A percentile compares a stretch with the other conserved stretches of the same genome.
Conservation (phyloP, 1,284 basidiomycete species). For the Ceratorhiza oryzae-sativae region DNA sequence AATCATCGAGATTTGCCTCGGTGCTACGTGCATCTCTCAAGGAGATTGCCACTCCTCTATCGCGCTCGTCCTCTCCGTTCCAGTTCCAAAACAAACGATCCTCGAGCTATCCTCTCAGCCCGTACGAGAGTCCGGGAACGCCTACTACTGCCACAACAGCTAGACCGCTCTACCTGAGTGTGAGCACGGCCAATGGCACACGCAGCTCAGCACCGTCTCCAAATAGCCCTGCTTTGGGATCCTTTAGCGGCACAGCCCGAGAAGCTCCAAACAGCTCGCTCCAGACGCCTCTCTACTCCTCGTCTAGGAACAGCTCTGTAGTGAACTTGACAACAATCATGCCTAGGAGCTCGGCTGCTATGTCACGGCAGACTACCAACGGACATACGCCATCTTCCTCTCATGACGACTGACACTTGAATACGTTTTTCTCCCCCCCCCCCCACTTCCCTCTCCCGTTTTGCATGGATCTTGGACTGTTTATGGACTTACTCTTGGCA, state of each 20-base stretch:
- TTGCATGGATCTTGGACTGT: neutral
- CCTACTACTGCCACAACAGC: constrained; percentile 17
- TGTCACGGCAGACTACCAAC: constrained; percentile 20
- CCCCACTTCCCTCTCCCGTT: neutral
- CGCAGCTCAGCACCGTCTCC: constrained; percentile 35
- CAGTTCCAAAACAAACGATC: constrained; percentile 33
- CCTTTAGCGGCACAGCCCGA: neutral
- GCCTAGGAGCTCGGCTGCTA: constrained; percentile 39
- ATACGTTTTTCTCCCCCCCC: neutral
- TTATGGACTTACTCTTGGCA: neutral
- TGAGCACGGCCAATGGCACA: constrained; percentile 17
- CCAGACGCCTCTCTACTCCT: constrained; percentile 36
- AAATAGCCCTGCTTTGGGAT: constrained; percentile 21
- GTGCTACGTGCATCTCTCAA: constrained; percentile 35
- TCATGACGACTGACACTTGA: neutral
- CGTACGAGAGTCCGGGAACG: constrained; percentile 14
- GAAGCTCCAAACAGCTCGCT: constrained; percentile 22
- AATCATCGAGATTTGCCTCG: constrained; percentile 31
- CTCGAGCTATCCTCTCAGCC: constrained; percentile 30
- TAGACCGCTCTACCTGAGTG: constrained; percentile 28
- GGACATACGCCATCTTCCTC: constrained; percentile 34
- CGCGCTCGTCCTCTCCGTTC: constrained; percentile 36
- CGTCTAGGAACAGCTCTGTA: constrained; percentile 43
- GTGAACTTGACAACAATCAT: constrained; percentile 44
- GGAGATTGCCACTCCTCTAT: constrained; percentile 22